Percentiles rank a stretch among this genome's conserved stretches.
Conservation (phyloP, 1,284 basidiomycete species). For the Caloboletus firmus region DNA sequence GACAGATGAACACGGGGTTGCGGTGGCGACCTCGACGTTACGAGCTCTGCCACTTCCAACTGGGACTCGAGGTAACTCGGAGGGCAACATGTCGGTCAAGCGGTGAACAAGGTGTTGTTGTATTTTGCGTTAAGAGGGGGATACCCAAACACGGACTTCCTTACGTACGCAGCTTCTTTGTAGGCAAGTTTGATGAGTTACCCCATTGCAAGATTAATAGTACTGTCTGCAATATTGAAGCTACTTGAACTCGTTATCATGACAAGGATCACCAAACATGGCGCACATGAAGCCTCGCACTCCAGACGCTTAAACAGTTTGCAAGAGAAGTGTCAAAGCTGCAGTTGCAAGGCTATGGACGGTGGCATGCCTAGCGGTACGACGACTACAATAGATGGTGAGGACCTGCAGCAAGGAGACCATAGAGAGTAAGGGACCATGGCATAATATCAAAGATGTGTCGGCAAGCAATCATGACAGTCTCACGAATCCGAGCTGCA, state of each 20-base stretch:
- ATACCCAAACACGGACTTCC: too few species aligned
- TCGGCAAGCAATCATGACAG: not conserved
- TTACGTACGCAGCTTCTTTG: too few species aligned
- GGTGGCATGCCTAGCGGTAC: not conserved
- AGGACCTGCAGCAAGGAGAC: not conserved
- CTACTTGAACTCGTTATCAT: not conserved
- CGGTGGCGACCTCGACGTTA: slow-evolving; percentile 23
- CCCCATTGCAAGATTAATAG: not conserved
- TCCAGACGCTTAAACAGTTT: not conserved
- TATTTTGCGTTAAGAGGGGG: slow-evolving; percentile 15
- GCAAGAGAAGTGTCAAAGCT: not conserved
- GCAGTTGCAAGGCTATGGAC: not conserved
- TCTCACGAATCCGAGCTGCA: slow-evolving; percentile 80
- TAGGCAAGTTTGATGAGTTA: not conserved
- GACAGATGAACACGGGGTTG: slow-evolving; percentile 10
- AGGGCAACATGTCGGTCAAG: slow-evolving; percentile 1
- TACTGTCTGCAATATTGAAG: not conserved
- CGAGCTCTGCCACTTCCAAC: not conserved
- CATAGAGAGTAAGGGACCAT: not conserved
- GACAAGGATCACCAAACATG: not conserved
- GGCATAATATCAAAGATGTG: not conserved
- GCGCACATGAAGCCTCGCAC: slow-evolving; percentile 2
- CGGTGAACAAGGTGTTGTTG: slow-evolving; percentile 28
- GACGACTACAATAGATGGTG: not conserved
- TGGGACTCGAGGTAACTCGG: not conserved